A percentile compares a stretch with the other conserved stretches of the same genome.
Evolutionary conservation across 2,329 filamentous ascomycete species (phyloP).

Genomic region (Exutisphaerella laricina): DNA sequence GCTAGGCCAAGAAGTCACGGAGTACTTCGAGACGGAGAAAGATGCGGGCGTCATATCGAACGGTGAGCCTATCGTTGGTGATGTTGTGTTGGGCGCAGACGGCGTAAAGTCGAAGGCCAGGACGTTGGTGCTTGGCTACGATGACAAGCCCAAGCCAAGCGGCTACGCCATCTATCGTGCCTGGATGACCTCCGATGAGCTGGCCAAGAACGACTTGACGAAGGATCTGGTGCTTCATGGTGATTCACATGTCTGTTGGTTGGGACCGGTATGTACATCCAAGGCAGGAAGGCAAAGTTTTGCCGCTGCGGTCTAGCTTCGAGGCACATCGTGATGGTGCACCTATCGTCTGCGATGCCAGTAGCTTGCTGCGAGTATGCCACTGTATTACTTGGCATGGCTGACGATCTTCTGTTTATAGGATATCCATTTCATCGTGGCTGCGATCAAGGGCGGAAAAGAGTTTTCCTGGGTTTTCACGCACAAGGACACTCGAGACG

Average conservation of each 20-base stretch:
- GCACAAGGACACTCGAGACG: constrained; percentile 44
- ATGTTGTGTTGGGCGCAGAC: constrained; percentile 50
- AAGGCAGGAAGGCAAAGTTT: no score
- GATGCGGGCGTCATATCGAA: constrained; percentile 29
- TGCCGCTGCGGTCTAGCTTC: no score
- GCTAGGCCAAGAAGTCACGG: constrained; percentile 27
- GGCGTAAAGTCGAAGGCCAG: constrained; percentile 49
- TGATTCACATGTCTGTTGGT: constrained; percentile 50
- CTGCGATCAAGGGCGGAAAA: constrained; percentile 48
- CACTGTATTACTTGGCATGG: no score
- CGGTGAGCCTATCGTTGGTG: constrained; percentile 37
- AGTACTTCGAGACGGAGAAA: constrained; percentile 29
- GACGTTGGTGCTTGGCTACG: constrained; percentile 48
- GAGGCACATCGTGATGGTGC: no score
- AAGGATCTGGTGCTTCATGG: constrained; percentile 49
- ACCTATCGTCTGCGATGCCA: no score
- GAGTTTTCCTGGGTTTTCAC: constrained; percentile 54
- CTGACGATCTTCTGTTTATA: no score
- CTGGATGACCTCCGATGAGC: constrained; percentile 47
- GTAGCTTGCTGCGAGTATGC: no score
- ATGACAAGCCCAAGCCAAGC: constrained; percentile 38
- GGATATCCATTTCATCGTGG: constrained; percentile 51
- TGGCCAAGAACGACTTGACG: constrained; percentile 48
- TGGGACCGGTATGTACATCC: no score
- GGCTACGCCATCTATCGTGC: constrained; percentile 52